These are phyloP conservation scores for Cadophora luteo-olivacea DNA, from an alignment of 2,329 filamentous ascomycete genomes.

Conservation along the genomic window DNA sequence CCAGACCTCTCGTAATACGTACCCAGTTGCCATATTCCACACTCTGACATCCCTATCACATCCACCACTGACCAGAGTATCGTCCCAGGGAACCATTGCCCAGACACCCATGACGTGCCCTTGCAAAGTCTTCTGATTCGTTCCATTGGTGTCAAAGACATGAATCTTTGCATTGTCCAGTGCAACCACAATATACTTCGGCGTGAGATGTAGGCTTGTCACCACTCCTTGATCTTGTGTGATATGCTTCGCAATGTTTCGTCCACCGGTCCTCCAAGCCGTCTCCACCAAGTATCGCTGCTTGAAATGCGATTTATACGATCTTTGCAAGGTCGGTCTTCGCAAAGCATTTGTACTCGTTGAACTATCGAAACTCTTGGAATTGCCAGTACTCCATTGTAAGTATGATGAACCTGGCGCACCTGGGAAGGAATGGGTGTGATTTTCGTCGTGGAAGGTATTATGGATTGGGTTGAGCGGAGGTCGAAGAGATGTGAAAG, in stretches of 20 bases:
- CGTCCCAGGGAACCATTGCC: constrained; percentile 99
- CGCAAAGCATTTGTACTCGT: constrained; percentile 48
- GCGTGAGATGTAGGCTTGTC: constrained; percentile 90
- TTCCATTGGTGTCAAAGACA: constrained; percentile 92
- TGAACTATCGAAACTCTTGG: constrained; percentile 62
- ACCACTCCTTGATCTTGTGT: constrained; percentile 97
- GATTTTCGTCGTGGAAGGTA: constrained; percentile 27
- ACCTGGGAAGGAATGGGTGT: constrained; percentile 53
- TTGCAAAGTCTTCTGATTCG: constrained; percentile 85
- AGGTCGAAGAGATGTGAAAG: constrained; percentile 36
- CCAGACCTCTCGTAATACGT: constrained; percentile 47
- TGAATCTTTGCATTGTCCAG: constrained; percentile 99
- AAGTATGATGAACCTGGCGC: constrained; percentile 51
- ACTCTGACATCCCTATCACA: constrained; percentile 97
- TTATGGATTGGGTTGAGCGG: constrained; percentile 40
- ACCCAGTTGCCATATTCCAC: constrained; percentile 96
- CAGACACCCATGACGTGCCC: constrained; percentile 99
- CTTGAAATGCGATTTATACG: constrained; percentile 97
- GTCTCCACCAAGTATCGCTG: constrained; percentile 97
- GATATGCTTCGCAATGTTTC: constrained; percentile 82
- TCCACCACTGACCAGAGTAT: constrained; percentile 92
- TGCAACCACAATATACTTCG: constrained; percentile 96
- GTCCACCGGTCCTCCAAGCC: constrained; percentile 93
- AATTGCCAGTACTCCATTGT: constrained; percentile 43
- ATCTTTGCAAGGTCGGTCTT: constrained; percentile 69